A percentile compares a stretch with the other conserved stretches of the same genome.
Conservation (phyloP, 2,329 filamentous ascomycete genomes). For the Epichloe typhina region DNA sequence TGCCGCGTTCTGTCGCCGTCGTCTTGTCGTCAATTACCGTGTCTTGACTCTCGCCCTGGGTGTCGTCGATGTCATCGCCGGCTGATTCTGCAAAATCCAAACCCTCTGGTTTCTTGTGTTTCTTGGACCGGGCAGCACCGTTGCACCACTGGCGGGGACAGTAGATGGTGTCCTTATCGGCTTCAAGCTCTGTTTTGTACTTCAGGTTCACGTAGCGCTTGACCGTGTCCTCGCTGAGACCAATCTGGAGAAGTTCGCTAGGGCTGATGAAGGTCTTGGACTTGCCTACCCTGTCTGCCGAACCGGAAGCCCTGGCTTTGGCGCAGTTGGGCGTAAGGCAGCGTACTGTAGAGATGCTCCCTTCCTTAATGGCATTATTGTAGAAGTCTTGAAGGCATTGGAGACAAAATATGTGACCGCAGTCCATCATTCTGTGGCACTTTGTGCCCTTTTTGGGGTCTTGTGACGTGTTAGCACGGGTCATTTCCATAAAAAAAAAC, state of each 20-base stretch:
- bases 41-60: slow-evolving; percentile 12
- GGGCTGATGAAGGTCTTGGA: slow-evolving; percentile 60
- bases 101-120: slow-evolving; percentile 57
- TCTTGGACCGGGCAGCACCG: slow-evolving; percentile 67
- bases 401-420: slow-evolving; percentile 82
- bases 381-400: slow-evolving; percentile 85
- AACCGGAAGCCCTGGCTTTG: slow-evolving; percentile 35
- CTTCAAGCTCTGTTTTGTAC: slow-evolving; percentile 83
- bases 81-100: slow-evolving; percentile 42
- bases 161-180: slow-evolving; percentile 83
- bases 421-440: slow-evolving; percentile 73
- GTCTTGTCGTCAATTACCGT: background rate
- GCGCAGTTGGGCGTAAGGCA: slow-evolving; percentile 73
- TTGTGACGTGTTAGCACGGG: slow-evolving; percentile 11
- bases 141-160: slow-evolving; percentile 90
- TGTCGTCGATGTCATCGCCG: slow-evolving; percentile 20
- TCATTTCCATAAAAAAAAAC: background rate
- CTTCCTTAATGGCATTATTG: slow-evolving; percentile 73
- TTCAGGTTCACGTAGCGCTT: slow-evolving; percentile 81
- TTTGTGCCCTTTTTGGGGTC: slow-evolving; percentile 79
- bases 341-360: slow-evolving; percentile 64
- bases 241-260: slow-evolving; percentile 70
- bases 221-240: slow-evolving; percentile 56
- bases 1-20: background rate
- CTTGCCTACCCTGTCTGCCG: slow-evolving; percentile 32